These are phyloP conservation scores for Trametes versicolor DNA, from an alignment of 1,284 basidiomycete genomes.

Conservation along the genomic window DNA sequence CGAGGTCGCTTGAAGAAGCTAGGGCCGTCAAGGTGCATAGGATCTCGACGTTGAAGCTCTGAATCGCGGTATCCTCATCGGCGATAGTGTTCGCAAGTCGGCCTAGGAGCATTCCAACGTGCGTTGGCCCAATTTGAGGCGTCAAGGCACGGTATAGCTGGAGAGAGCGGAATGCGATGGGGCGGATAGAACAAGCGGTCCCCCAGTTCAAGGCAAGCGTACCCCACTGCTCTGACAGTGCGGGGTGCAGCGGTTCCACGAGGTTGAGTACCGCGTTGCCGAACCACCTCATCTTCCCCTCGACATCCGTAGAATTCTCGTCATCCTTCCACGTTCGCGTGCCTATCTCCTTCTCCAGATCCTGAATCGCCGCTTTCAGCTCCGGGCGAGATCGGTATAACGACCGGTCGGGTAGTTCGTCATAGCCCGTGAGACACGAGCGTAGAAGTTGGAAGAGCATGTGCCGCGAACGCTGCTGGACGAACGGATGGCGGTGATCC, in stretches of 20 bases:
- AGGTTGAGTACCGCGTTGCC: conserved; percentile 75
- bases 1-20: conserved; percentile 65
- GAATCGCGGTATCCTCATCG: conserved; percentile 78
- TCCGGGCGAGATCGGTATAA: conserved; percentile 55
- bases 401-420: conserved; percentile 67
- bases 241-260: conserved; percentile 74
- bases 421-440: conserved; percentile 80
- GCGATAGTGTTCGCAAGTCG: conserved; percentile 89
- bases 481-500: conserved; percentile 78
- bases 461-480: conserved; percentile 76
- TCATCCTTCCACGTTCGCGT: conserved; percentile 80
- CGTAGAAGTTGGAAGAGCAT: conserved; percentile 86
- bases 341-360: conserved; percentile 69
- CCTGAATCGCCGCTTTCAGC: conserved; percentile 61
- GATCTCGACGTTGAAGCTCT: conserved; percentile 87
- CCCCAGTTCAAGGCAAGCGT: conserved; percentile 87
- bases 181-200: conserved; percentile 87
- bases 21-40: conserved; percentile 82
- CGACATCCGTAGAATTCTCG: conserved; percentile 61
- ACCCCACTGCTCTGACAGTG: conserved; percentile 82
- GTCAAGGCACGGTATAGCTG: conserved; percentile 91
- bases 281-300: conserved; percentile 76
- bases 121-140: conserved; percentile 75
- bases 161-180: conserved; percentile 89
- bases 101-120: conserved; percentile 85